Evolutionary conservation across 345 rosid genomes (phyloP), one percentile per base, ranked within the genome.

Genomic region (Citrus hindsii): DNA sequence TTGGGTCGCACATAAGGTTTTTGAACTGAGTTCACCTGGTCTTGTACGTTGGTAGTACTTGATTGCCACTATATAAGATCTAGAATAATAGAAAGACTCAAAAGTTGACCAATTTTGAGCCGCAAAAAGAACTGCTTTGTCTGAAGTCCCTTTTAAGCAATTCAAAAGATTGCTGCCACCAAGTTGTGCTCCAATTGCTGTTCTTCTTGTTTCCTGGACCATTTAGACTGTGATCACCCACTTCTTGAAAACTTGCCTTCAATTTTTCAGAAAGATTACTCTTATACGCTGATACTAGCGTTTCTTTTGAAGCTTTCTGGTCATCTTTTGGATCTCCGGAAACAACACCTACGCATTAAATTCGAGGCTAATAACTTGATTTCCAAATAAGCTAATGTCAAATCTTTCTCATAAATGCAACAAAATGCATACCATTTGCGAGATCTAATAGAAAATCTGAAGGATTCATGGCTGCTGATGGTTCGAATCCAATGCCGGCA

Each of bases 51-150:
- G 51, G 73, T 64, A n/a, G 75, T 56, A 55, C 69, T 71, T 28
- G 90, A 87, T 77, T 88, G 80, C 90, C 93, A 88, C 89, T 90
- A 89, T 3, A 89, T 59, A 5, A 86, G 56, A 37, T 92, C 92
- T 8, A 69, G 12, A 61, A 91, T 62, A 42, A 86, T 2, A 10
- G 90, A 71, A 0, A 87, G 79, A 6, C 19, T 40, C 60, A 89
- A 13, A 68, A 91, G 84, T 32, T 89, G 88, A 3, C 22, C 67
- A 30, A 88, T 77, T 64, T 82, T 88, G 63, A 86, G 40, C 5
- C 42, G 40, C 27, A 89, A 82, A 85, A 91, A 85, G 6, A 83
- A 79, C 9, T 87, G 79, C 90, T 83, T 76, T 87, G 88, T 73
- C 86, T 88, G 18, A 91, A n/a, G 40, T 89, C 90, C 72, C 93